Base-by-base conservation (phyloP, 2,329 filamentous ascomycete genomes). In the Ophiostoma australiae region DNA sequence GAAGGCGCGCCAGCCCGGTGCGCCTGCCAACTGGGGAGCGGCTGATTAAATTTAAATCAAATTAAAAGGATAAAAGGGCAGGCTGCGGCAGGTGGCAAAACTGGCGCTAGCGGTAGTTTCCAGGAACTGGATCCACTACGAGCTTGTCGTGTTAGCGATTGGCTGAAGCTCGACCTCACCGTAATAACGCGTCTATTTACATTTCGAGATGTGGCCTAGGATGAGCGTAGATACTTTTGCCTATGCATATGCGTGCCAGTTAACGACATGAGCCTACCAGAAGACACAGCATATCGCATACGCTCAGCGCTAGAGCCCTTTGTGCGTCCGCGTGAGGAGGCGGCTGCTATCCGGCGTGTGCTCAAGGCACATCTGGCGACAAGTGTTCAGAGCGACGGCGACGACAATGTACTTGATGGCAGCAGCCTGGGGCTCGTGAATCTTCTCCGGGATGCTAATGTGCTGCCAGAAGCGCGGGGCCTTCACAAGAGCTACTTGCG, bases 321-420 rank as follows among this genome's bases (percentile, higher is more conserved):
- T 72, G 80, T 89, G 71, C 86, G 85, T 69, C 82, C 85, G 37
- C 83, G 86, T 35, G 86, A 89, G 71, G 85, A 90, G 74, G 82
- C 84, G 68, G 80, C 83, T 48, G 84, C 85, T 67, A 85, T 90
- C 71, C 82, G 86, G 73, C 84, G 84, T 68, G 79, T 88, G 39
- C 76, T 89, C 66, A 82, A 85, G 61, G 81, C 85, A 27, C 83
- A 88, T 73, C 79, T 90, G 4, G 82, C 82, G 37, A 81, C 83
- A 31, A 82, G 80, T 73, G 76, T 85, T 23, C 78, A 82, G 20
- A 78, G 81, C 72, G 81, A 72, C 23, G 68, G 41, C 33, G 55
- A 35, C 39, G 66, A 52, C 15, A 68, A 68, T 1, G 67, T 69
- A 15, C 55, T 72, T n/a, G 69, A 70, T 37, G 70, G 69, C 10